These are phyloP conservation scores for Amanita fuliginea DNA, from an alignment of 768 basidiomycete species.

Conservation along the genomic window DNA sequence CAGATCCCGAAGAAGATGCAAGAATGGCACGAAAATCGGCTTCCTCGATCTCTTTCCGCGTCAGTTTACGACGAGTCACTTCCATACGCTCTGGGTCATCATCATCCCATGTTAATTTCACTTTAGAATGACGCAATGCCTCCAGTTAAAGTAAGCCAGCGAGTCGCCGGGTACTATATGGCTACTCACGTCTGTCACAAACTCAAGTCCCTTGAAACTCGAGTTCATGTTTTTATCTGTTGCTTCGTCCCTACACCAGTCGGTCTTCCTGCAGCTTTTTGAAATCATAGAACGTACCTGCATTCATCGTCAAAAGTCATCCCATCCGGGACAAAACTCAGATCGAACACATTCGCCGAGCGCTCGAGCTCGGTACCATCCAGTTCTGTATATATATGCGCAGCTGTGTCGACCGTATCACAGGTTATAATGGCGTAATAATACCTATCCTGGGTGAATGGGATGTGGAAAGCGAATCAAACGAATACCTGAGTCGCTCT, in stretches of 20 bases:
- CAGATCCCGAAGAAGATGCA: conserved; percentile 51
- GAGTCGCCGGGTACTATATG: neutral
- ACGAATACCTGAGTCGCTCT: conserved; percentile 71
- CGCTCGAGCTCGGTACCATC: conserved; percentile 94
- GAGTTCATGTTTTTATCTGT: conserved; percentile 42
- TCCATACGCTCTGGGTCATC: conserved; percentile 85
- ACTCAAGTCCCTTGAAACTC: conserved; percentile 71
- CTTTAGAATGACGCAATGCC: conserved; percentile 97
- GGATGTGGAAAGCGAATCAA: neutral
- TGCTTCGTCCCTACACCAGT: conserved; percentile 67
- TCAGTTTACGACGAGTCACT: conserved; percentile 67
- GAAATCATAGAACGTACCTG: conserved; percentile 31
- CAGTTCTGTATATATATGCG: conserved; percentile 73
- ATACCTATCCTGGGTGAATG: conserved; percentile 43
- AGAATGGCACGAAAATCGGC: conserved; percentile 78
- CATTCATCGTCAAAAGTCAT: conserved; percentile 77
- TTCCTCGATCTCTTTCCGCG: conserved; percentile 83
- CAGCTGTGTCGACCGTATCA: conserved; percentile 65
- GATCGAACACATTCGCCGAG: conserved; percentile 90
- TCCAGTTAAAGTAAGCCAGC: conserved; percentile 17
- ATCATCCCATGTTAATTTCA: conserved; percentile 97
- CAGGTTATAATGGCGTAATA: conserved; percentile 93
- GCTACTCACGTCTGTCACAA: conserved; percentile 76
- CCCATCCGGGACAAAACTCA: conserved; percentile 86
- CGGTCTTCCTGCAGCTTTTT: neutral